Base-by-base conservation (phyloP, 2,329 filamentous ascomycete genomes). In the Cladosporium sp. region DNA sequence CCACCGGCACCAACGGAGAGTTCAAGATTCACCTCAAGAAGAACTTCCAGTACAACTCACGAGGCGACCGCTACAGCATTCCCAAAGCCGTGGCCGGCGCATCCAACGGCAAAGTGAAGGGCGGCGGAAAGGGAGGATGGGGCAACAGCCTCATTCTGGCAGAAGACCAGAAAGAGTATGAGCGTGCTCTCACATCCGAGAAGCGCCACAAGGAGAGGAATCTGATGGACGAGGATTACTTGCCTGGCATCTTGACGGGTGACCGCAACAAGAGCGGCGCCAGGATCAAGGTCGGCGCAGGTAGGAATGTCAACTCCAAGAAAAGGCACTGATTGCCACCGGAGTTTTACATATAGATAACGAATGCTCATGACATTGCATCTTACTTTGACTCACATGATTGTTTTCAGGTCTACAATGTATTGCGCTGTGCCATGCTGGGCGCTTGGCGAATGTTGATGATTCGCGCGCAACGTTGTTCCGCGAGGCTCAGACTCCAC, bases 121-220 rank as follows among this genome's bases (percentile, higher is more conserved):
- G 78, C 38, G 90, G 89, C 36, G 92, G 92, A 1, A 86, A 94
- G 70, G 82, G 84, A 36, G 89, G 89, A 13, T 97, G 93, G 88
- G 92, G 91, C 8, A 78, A 79, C 35, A 83, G 85, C 30, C 72
- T 98, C 57, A 88, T 98, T 48, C 72, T 98, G 8, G 83, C 90
- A 0, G 92, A 96, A 71, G 93, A 98, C 67, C 93, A 98, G 75
- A 96, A 95, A 73, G 93, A 98, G 73, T 97, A 87, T 68, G 68
- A 79, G 36, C 75, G 78, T 56, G 83, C 83, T 47, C 67, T 79
- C 13, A 78, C 78, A 3, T 78, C 83, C 58, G 80, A 86, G 64
- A 80, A 78, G 60, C 80, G 85, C 43, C 55, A 56, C 47, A 84
- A 84, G 63, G 82, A 87, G 66, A 84, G 82, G 63, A 89, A 95